Base-by-base conservation (phyloP, 73 alveolate species). In the Paramecium bursaria region DNA sequence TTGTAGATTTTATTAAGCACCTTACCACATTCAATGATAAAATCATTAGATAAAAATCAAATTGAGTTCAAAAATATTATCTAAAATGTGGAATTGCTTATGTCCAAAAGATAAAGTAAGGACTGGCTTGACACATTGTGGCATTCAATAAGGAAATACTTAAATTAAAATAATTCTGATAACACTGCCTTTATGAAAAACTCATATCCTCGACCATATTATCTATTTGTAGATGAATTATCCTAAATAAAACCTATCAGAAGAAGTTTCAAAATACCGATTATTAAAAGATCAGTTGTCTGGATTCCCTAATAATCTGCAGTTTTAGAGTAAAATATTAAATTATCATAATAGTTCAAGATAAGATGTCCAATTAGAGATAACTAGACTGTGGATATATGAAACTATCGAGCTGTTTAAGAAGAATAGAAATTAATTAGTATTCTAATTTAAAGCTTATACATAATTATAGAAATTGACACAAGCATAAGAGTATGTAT, bases 141-240 rank as follows among this genome's bases (percentile, higher is more conserved):
- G 82, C 22, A 67, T 21, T 31, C 82, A 3, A 67, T 67, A 35
- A 3, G 82, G 9, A 67, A 67, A 11, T 67, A 39, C 35, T 42
- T 67, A 11, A 11, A 39, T 7, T 39, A 39, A 31, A 67, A 67
- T 42, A 67, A 31, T 67, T 67, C 19, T 17, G 82, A 67, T 10
- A 67, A 67, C n/a, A n/a, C n/a, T 3, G 82, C 19, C 11, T 67
- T 67, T 44, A 15, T 67, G 21, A 67, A 67, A 42, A 14, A 42
- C 2, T 67, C 82, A 3, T 67, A 67, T 42, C 82, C 82, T 19
- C 33, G 82, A 42, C 82, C 82, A n/a, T 67, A 67, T 67, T 67
- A 39, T 10, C 27, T 67, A 6, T 67, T 67, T 67, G 35, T 57
- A 15, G 82, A 67, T 33, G 82, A 67, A 21, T 39, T 67, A 57